These are phyloP conservation scores for Suaeda aralocaspica DNA, from an alignment of 148 eudicot genomes.

Conservation along the genomic window DNA sequence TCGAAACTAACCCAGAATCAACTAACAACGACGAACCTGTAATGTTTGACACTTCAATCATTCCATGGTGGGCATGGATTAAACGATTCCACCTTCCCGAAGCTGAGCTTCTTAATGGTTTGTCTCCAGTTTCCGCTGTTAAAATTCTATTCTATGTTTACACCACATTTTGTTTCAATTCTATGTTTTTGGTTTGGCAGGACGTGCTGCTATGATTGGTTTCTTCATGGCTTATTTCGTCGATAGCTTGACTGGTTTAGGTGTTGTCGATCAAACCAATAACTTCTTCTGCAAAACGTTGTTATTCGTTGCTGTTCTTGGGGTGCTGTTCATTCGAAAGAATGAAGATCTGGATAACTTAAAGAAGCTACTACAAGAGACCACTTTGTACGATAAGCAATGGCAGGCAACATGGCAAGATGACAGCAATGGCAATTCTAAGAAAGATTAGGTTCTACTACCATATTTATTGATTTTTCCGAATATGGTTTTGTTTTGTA, in stretches of 20 bases:
- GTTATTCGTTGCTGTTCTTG: conserved; percentile 73
- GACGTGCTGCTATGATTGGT: conserved; percentile 98
- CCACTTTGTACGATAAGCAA: conserved; percentile 95
- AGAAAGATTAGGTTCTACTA: conserved; percentile 32
- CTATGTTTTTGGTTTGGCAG: conserved; percentile 30
- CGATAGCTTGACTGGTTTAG: conserved; percentile 94
- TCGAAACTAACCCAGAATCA: conserved; percentile 83
- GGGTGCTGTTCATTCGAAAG: conserved; percentile 78
- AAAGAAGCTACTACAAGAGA: conserved; percentile 79
- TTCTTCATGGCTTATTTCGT: conserved; percentile 99
- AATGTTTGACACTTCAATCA: conserved; percentile 81
- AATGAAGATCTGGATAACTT: conserved; percentile 82
- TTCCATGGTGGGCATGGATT: conserved; percentile 99
- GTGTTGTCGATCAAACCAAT: conserved; percentile 93
- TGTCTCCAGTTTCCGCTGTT: conserved; percentile 18
- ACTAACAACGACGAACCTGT: conserved; percentile 70
- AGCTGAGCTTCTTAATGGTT: conserved; percentile 94
- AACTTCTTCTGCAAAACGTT: conserved; percentile 98
- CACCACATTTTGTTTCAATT: too few relatives aligned
- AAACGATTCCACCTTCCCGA: conserved; percentile 99
- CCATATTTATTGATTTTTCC: neutral
- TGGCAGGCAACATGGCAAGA: conserved; percentile 99
- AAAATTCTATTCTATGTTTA: too few relatives aligned
- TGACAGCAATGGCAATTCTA: conserved; percentile 29
- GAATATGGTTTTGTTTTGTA: conserved; percentile 8